Conservation (phyloP, 768 basidiomycete genomes). For the Suillus sp. region DNA sequence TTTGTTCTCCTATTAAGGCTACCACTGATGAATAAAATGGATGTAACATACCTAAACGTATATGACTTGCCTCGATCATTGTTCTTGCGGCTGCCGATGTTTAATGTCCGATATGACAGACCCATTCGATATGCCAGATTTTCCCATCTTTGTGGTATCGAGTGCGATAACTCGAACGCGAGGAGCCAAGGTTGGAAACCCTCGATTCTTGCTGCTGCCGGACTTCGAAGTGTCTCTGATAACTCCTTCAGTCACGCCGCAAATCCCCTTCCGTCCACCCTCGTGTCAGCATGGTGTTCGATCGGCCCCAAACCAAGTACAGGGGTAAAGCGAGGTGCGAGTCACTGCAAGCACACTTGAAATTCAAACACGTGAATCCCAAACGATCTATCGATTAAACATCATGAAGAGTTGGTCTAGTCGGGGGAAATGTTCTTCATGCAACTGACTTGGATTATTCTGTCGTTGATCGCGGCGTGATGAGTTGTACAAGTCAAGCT, state of each 20-base stretch:
- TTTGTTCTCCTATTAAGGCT: not conserved
- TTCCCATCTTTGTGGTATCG: not conserved
- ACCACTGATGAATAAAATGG: not conserved
- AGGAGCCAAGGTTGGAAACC: not conserved
- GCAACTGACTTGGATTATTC: not conserved
- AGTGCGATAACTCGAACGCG: not conserved
- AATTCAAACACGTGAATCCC: not conserved
- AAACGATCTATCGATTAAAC: not conserved
- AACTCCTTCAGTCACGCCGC: not conserved
- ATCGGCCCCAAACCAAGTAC: not conserved
- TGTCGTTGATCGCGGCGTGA: not conserved
- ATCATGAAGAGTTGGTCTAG: not conserved
- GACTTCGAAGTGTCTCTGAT: not conserved
- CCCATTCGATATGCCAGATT: not conserved
- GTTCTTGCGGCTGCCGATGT: not conserved
- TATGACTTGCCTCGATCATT: not conserved
- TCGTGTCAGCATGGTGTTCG: not conserved
- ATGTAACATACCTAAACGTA: not conserved
- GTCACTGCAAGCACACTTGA: not conserved
- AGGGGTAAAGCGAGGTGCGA: not conserved
- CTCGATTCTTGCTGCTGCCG: not conserved
- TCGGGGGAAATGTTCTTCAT: not conserved
- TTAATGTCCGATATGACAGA: not conserved
- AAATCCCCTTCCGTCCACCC: not conserved
- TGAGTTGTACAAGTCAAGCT: not conserved